Percentiles rank a stretch among this genome's conserved stretches.
phyloP scores from a whole-genome alignment of 768 basidiomycete species.

The Trametes cinnabarina region DNA sequence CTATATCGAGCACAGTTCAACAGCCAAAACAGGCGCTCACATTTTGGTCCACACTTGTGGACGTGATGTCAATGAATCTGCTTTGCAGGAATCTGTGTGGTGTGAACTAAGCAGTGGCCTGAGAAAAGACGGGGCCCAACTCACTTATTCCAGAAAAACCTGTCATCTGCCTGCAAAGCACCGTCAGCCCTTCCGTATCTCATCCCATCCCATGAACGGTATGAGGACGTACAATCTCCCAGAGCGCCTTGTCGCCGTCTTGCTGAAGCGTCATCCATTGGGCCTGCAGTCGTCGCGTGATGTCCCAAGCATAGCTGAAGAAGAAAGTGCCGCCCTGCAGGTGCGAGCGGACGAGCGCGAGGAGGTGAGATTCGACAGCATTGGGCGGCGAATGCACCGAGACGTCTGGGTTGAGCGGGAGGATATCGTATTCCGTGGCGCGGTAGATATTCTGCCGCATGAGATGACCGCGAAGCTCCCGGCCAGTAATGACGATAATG shows the following conservation, averaged over 20 bases:
- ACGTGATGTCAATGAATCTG: conserved; percentile 57
- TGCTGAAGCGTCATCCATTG: conserved; percentile 63
- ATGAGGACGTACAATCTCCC: conserved; percentile 68
- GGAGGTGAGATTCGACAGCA: conserved; percentile 83
- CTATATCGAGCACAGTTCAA: not conserved
- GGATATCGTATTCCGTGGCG: conserved; percentile 87
- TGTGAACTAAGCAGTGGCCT: conserved; percentile 3
- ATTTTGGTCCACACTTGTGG: conserved; percentile 54
- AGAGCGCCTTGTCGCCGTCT: conserved; percentile 57
- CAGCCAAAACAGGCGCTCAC: conserved; percentile 41
- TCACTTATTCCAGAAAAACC: conserved; percentile 98
- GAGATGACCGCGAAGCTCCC: conserved; percentile 73
- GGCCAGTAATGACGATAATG: conserved; percentile 81
- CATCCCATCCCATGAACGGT: not conserved
- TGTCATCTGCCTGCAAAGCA: conserved; percentile 75
- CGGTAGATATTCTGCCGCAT: conserved; percentile 86
- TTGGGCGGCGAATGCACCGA: conserved; percentile 69
- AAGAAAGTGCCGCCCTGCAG: conserved; percentile 76
- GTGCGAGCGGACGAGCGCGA: conserved; percentile 85
- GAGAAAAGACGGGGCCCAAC: conserved; percentile 5
- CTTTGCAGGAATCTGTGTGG: conserved; percentile 49
- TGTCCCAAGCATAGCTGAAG: conserved; percentile 88
- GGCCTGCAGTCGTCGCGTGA: conserved; percentile 83
- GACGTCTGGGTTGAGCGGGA: conserved; percentile 76
- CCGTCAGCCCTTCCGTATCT: not conserved